These are phyloP conservation scores for Cladophialophora psammophila DNA, from an alignment of 2,329 filamentous ascomycete species.

Conservation along the genomic window DNA sequence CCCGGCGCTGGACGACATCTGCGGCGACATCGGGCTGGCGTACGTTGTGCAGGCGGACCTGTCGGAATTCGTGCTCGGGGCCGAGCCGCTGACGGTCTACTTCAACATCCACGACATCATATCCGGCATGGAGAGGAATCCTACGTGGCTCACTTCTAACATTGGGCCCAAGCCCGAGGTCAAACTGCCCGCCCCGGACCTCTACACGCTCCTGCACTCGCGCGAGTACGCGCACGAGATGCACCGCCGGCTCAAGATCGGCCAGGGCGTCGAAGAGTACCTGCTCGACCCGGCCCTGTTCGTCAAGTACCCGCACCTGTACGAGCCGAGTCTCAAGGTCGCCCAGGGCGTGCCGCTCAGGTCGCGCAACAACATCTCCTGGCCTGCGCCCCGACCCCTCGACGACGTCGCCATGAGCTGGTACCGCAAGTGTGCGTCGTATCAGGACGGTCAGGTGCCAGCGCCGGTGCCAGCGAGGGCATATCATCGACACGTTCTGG, in stretches of 20 bases:
- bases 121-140: constrained; percentile 20
- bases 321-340: constrained; percentile 21
- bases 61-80: constrained; percentile 29
- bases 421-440: constrained; percentile 17
- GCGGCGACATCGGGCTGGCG: constrained; percentile 28
- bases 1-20: constrained; percentile 29
- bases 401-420: constrained; percentile 25
- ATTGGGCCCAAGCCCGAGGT: constrained; percentile 1
- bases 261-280: constrained; percentile 16
- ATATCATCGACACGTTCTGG: background rate
- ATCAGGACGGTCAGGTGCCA: background rate
- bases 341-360: constrained; percentile 21
- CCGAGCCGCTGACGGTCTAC: constrained; percentile 24
- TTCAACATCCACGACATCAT: constrained; percentile 30
- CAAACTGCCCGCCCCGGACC: constrained; percentile 26
- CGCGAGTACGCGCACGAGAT: constrained; percentile 21
- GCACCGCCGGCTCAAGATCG: constrained; percentile 21
- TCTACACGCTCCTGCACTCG: constrained; percentile 25
- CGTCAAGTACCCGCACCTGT: constrained; percentile 29
- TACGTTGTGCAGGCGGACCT: constrained; percentile 36
- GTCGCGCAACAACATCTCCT: constrained; percentile 25
- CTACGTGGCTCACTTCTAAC: background rate
- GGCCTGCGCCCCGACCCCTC: constrained; percentile 16
- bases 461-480: background rate
- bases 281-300: constrained; percentile 17